phyloP scores from a whole-genome alignment of 2,329 filamentous ascomycete genomes.

The Epicoccum sorghinum region DNA sequence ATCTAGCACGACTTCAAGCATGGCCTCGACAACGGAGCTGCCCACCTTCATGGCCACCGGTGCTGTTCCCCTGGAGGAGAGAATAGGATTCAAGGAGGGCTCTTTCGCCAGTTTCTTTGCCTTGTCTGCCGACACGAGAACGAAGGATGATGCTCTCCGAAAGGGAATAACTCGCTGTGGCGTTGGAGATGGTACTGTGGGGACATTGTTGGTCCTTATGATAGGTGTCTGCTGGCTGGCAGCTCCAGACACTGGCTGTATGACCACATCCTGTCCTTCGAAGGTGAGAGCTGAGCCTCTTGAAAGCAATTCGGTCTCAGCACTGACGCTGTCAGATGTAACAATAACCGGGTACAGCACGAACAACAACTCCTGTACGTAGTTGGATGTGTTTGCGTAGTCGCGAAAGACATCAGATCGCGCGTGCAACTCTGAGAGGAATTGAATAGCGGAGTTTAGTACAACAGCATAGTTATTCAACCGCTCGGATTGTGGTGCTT shows the following conservation, averaged over 20 bases:
- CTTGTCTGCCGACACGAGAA: conserved; percentile 78
- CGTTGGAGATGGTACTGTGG: conserved; percentile 39
- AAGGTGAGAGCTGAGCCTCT: conserved; percentile 81
- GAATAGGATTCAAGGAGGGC: conserved; percentile 67
- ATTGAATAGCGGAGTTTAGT: conserved; percentile 77
- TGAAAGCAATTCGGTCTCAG: conserved; percentile 86
- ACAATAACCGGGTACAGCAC: conserved; percentile 88
- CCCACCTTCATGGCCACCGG: conserved; percentile 59
- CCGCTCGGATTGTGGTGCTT: conserved; percentile 42
- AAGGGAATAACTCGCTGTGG: conserved; percentile 65
- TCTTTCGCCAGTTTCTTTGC: conserved; percentile 61
- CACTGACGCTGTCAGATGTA: conserved; percentile 79
- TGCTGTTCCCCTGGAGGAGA: conserved; percentile 63
- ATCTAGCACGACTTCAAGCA: conserved; percentile 77
- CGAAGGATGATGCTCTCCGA: conserved; percentile 85
- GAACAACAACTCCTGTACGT: conserved; percentile 77
- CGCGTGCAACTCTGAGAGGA: conserved; percentile 78
- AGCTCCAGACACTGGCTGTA: conserved; percentile 73
- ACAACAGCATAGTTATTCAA: conserved; percentile 67
- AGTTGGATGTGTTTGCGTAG: conserved; percentile 79
- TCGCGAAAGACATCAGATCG: conserved; percentile 80
- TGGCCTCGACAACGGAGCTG: conserved; percentile 73
- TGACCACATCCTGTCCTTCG: conserved; percentile 83
- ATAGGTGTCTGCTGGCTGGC: conserved; percentile 66
- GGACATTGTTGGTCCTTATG: conserved; percentile 72